Evolutionary conservation across 305 asterid genomes (phyloP).

Genomic region (Fraxinus baroniana): DNA sequence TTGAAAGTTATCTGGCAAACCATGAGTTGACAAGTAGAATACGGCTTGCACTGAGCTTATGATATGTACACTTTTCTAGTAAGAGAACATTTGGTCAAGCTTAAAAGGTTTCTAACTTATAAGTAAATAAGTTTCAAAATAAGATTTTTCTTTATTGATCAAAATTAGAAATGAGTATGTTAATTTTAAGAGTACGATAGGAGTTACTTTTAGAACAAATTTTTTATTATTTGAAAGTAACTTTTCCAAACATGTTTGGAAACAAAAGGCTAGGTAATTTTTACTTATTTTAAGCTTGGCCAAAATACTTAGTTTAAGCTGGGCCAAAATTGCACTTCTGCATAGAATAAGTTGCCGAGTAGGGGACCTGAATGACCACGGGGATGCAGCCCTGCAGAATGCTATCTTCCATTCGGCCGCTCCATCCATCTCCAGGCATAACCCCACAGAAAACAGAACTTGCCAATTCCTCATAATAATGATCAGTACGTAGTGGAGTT

Average conservation of each 20-base stretch:
- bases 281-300: neutral
- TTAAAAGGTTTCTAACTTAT: neutral
- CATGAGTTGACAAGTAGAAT: neutral
- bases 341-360: neutral
- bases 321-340: neutral
- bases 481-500: slow-evolving; percentile 62
- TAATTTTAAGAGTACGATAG: neutral
- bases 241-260: neutral
- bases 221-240: neutral
- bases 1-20: slow-evolving; percentile 3
- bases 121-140: neutral
- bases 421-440: slow-evolving; percentile 99
- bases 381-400: slow-evolving; percentile 96
- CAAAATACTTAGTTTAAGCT: neutral
- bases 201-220: neutral
- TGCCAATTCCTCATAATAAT: slow-evolving; percentile 73
- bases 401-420: slow-evolving; percentile 99
- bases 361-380: slow-evolving; percentile 75
- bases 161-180: neutral
- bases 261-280: neutral
- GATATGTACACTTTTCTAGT: neutral
- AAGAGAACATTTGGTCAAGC: neutral
- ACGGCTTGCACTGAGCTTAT: neutral
- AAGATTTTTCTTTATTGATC: neutral
- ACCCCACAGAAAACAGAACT: slow-evolving; percentile 89